phyloP scores from a whole-genome alignment of 2,329 filamentous ascomycete genomes.

The Scytalidium sp. region DNA sequence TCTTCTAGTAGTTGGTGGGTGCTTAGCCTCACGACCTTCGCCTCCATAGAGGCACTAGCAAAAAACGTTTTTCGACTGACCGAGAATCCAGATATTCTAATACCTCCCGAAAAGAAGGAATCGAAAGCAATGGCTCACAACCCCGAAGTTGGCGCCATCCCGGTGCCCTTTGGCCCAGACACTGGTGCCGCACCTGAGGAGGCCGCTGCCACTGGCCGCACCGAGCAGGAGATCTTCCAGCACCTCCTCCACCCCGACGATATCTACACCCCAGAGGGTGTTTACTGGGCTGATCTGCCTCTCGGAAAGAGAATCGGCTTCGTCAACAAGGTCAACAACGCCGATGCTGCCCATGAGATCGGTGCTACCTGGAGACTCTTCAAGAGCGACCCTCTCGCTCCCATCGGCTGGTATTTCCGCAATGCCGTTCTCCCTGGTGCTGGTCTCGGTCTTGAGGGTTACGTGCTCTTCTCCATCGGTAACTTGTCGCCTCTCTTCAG shows the following conservation, averaged over 20 bases:
- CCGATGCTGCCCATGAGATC: conserved; percentile 68
- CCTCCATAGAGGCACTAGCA: not conserved
- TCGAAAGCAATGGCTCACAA: too few relatives aligned
- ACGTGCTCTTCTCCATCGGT: conserved; percentile 95
- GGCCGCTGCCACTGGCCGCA: conserved; percentile 9
- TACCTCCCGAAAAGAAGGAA: too few relatives aligned
- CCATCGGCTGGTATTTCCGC: conserved; percentile 80
- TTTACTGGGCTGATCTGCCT: conserved; percentile 91
- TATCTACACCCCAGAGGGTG: conserved; percentile 75
- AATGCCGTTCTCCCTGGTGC: conserved; percentile 92
- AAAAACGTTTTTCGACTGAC: not conserved
- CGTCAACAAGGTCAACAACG: conserved; percentile 68
- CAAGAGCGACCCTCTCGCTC: conserved; percentile 81
- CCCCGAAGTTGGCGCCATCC: conserved; percentile 21
- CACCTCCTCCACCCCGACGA: conserved; percentile 85
- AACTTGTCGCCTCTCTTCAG: conserved; percentile 83
- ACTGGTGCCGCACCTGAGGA: conserved; percentile 20
- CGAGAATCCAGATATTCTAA: conserved; percentile 2
- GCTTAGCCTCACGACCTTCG: not conserved
- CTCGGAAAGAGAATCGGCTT: conserved; percentile 69
- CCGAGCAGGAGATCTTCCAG: conserved; percentile 65
- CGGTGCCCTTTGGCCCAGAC: conserved; percentile 27
- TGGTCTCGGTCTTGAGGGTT: conserved; percentile 87
- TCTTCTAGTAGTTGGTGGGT: not conserved
- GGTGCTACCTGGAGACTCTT: conserved; percentile 70